phyloP scores from a whole-genome alignment of 768 basidiomycete genomes.

The Leccinum olivaceopallidum region DNA sequence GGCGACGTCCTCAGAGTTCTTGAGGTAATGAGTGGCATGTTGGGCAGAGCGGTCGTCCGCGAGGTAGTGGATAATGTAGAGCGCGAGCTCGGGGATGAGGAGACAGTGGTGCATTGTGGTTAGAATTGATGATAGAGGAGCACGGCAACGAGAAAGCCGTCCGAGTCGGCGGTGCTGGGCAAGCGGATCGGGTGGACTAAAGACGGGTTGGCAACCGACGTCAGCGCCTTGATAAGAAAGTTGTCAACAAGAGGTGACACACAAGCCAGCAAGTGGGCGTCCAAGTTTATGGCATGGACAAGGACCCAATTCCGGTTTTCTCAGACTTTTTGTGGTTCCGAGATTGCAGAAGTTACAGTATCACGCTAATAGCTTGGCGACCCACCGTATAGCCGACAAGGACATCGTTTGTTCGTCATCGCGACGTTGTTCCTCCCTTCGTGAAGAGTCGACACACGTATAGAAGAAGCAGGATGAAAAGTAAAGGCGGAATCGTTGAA shows the following conservation, averaged over 20 bases:
- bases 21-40: conserved; percentile 20
- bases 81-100: conserved; percentile 28
- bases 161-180: neutral
- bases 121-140: neutral
- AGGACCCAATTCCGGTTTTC: conserved; percentile 13
- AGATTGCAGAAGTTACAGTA: conserved; percentile 1
- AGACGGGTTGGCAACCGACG: neutral
- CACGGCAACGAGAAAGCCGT: neutral
- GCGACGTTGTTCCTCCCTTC: neutral
- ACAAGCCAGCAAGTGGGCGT: neutral
- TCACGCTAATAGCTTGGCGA: neutral
- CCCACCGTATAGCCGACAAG: neutral
- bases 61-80: conserved; percentile 26
- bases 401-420: neutral
- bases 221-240: neutral
- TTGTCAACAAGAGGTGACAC: neutral
- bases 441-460: neutral
- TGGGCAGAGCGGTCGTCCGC: conserved; percentile 20
- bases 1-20: conserved; percentile 26
- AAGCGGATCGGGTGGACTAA: conserved; percentile 1
- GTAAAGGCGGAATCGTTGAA: neutral
- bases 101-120: conserved; percentile 29
- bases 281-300: neutral
- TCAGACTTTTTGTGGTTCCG: conserved; percentile 12
- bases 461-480: neutral